phyloP scores from a whole-genome alignment of 306 rosid species.

The Astragalus glycyphyllos region DNA sequence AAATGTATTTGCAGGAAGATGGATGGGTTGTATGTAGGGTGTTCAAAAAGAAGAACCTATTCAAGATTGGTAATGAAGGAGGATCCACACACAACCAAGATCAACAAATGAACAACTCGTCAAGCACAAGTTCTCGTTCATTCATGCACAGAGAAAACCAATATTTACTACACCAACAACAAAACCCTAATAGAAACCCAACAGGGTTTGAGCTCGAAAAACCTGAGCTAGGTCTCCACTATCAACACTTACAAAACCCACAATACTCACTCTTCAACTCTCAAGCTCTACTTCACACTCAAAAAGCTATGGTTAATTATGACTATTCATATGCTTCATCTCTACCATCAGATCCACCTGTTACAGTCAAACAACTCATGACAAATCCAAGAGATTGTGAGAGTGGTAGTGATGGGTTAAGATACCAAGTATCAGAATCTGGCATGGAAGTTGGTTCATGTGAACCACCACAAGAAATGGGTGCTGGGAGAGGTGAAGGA shows the following conservation, averaged over 20 bases:
- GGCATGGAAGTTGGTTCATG: conserved; percentile 60
- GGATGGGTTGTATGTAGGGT: conserved; percentile 98
- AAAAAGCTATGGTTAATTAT: conserved; percentile 46
- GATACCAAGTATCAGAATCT: conserved; percentile 64
- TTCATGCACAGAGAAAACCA: conserved; percentile 69
- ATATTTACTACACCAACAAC: conserved; percentile 58
- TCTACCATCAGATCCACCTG: conserved; percentile 46
- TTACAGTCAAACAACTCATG: conserved; percentile 70
- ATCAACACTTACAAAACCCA: conserved; percentile 55
- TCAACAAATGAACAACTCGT: conserved; percentile 57
- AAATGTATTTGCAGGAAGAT: conserved; percentile 69
- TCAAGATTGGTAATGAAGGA: conserved; percentile 73
- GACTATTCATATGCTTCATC: conserved; percentile 51
- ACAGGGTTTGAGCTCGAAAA: conserved; percentile 57
- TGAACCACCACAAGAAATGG: conserved; percentile 50
- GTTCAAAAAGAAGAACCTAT: conserved; percentile 90
- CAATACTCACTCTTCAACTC: conserved; percentile 67
- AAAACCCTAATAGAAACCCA: conserved; percentile 38
- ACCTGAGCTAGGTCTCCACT: conserved; percentile 61
- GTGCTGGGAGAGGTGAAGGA: conserved; percentile 50
- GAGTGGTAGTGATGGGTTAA: conserved; percentile 63
- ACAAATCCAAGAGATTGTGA: conserved; percentile 71
- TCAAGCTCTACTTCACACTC: conserved; percentile 46
- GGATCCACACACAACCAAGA: conserved; percentile 57
- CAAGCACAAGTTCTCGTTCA: conserved; percentile 44